Percentiles rank a stretch among this genome's conserved stretches.
phyloP scores from a whole-genome alignment of 768 basidiomycete species.

The Tricholoma sp. region DNA sequence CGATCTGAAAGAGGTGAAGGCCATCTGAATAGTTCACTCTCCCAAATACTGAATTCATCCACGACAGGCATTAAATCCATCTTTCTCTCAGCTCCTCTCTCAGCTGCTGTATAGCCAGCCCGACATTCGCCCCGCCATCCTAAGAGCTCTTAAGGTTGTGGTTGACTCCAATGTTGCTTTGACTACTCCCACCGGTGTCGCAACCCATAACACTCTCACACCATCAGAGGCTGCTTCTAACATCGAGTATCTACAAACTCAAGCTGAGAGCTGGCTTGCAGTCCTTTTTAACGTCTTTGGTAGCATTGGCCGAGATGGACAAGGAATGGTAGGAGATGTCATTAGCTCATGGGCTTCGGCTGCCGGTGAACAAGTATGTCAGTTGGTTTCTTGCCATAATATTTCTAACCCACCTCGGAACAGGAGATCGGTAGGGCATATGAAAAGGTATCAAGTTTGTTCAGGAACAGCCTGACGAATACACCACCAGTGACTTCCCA shows the following conservation, averaged over 20 bases:
- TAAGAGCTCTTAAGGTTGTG: constrained; percentile 75
- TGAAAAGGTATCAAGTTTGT: constrained; percentile 65
- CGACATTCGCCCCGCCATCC: constrained; percentile 73
- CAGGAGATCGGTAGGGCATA: constrained; percentile 82
- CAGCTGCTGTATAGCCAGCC: constrained; percentile 91
- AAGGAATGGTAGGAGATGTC: constrained; percentile 81
- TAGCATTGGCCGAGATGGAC: constrained; percentile 67
- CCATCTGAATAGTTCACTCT: background rate
- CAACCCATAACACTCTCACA: constrained; percentile 35
- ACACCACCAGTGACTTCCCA: constrained; percentile 11
- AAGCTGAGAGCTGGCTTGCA: constrained; percentile 90
- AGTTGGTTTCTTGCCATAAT: background rate
- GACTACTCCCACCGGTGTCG: constrained; percentile 30
- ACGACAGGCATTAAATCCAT: constrained; percentile 58
- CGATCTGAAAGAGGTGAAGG: constrained; percentile 66
- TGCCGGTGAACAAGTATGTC: constrained; percentile 59
- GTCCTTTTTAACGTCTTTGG: constrained; percentile 97
- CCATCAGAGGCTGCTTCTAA: constrained; percentile 60
- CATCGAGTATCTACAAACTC: constrained; percentile 62
- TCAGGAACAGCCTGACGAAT: constrained; percentile 56
- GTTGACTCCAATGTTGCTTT: constrained; percentile 74
- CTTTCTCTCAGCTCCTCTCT: constrained; percentile 74
- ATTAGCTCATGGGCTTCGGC: constrained; percentile 84
- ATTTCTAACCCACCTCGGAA: background rate
- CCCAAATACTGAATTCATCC: constrained; percentile 5